Conservation (phyloP, 169 alveolate genomes). For the Plasmodium falciparum region DNA sequence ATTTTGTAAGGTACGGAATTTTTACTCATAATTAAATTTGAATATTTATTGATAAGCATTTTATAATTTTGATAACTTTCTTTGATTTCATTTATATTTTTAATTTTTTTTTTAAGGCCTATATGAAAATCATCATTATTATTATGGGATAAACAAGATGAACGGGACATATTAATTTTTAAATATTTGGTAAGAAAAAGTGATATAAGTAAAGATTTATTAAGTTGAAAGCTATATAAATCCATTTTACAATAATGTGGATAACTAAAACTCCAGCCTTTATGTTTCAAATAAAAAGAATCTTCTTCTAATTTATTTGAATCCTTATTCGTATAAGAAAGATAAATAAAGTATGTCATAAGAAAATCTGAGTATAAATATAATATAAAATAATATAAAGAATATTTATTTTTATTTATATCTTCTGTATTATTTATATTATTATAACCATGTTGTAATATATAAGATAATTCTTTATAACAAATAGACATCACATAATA, state of each 20-base stretch:
- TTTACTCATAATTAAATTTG: slow-evolving; percentile 17
- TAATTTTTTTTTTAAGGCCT: slow-evolving; percentile 45
- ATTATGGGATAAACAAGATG: background rate
- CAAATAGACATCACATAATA: slow-evolving; percentile 71
- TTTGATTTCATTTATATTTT: slow-evolving; percentile 41
- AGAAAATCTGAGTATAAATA: slow-evolving; percentile 64
- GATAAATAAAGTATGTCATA: slow-evolving; percentile 54
- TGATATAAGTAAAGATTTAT: slow-evolving; percentile 35
- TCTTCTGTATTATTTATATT: slow-evolving; percentile 25
- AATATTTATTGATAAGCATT: slow-evolving; percentile 7
- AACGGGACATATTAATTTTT: slow-evolving; percentile 19
- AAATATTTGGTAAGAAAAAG: slow-evolving; percentile 27
- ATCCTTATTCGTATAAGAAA: slow-evolving; percentile 52
- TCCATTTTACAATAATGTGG: slow-evolving; percentile 47
- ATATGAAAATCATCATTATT: slow-evolving; percentile 17
- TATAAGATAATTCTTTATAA: slow-evolving; percentile 44
- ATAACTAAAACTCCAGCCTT: slow-evolving; percentile 36
- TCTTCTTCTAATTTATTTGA: slow-evolving; percentile 23
- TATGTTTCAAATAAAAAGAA: slow-evolving; percentile 54
- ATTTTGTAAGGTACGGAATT: slow-evolving; percentile 26
- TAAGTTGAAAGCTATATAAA: slow-evolving; percentile 52
- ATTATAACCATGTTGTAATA: slow-evolving; percentile 7
- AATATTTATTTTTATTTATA: slow-evolving; percentile 23
- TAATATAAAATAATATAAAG: slow-evolving; percentile 53
- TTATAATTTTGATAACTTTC: slow-evolving; percentile 30